Base-by-base conservation (phyloP, 257 asterid species). In the Solanum stenotomum region DNA sequence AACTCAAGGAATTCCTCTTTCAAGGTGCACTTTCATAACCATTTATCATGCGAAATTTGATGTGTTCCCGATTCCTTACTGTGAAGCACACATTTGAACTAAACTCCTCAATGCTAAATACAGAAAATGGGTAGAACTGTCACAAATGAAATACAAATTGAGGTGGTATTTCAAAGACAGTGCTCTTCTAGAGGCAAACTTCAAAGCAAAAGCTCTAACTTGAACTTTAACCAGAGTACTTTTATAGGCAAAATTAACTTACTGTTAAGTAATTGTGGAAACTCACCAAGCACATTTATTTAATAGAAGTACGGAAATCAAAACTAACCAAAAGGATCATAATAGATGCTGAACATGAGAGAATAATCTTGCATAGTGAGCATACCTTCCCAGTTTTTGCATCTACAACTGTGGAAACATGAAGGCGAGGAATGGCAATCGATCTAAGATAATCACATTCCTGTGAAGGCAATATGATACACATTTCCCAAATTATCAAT, bases 371-470 rank as follows among this genome's bases (percentile, higher is more conserved):
- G 83, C 76, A 71, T 68, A 25, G 42, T 63, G 79, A 89, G 61
- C 90, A 72, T 86, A 95, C 98, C 98, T 95, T 95, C 89, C 98
- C 98, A 72, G 98, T 94, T 91, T 87, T 95, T 89, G 95, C 86
- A 88, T 96, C 98, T 79, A 96, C 98, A 63, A 96, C 98, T 5
- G 98, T 94, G 72, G 98, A 96, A 89, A 92, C 87, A 85, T 90
- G 91, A 63, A 95, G 95, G 87, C 95, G 98, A 84, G 98, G 96
- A 85, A 71, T 88, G 67, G 98, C 96, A 81, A 93, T 89, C 83
- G 91, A 95, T 91, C 94, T 94, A 86, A 96, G 98, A 91, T 96
- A 95, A 91, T 95, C 98, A 56, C 98, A 96, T 89, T 96, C 98
- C 98, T 96, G 92, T 37, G 88, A 89, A 65, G 88, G 84, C 87